Evolutionary conservation across 345 rosid species (phyloP).

Genomic region (Eucalyptus microcorys): DNA sequence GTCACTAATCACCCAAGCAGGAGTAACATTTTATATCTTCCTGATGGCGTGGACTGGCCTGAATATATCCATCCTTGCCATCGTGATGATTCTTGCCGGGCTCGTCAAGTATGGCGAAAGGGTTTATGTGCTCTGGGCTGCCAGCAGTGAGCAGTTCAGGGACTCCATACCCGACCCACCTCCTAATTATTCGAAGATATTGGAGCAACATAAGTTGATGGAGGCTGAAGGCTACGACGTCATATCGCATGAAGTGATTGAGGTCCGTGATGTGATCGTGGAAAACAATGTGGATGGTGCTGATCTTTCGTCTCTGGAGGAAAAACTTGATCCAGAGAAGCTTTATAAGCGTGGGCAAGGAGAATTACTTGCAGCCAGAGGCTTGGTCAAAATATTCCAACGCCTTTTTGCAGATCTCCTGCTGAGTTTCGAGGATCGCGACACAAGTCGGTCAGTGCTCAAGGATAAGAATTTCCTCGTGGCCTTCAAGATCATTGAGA

Average conservation of each 20-base stretch:
- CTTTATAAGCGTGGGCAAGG: not conserved
- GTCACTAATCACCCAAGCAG: not conserved
- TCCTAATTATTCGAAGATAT: not conserved
- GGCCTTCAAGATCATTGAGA: constrained; percentile 20
- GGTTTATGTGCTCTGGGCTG: not conserved
- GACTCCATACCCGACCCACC: not conserved
- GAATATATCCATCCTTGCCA: not conserved
- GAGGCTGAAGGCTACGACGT: not conserved
- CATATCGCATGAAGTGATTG: not conserved
- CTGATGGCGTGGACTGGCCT: not conserved
- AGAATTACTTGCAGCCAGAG: not conserved
- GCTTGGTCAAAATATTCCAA: not conserved
- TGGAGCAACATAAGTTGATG: not conserved
- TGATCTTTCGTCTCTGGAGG: not conserved
- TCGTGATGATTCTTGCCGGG: not conserved
- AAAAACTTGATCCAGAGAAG: not conserved
- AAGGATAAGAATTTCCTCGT: not conserved
- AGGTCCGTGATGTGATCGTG: not conserved
- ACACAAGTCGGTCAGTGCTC: not conserved
- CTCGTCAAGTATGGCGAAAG: constrained; percentile 11
- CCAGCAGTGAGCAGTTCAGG: not conserved
- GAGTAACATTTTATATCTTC: constrained; percentile 2
- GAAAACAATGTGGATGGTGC: not conserved
- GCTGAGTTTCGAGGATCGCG: not conserved
- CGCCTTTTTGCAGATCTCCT: not conserved